phyloP scores from a whole-genome alignment of 1,284 basidiomycete species.

The Ceratobasidium sp. region DNA sequence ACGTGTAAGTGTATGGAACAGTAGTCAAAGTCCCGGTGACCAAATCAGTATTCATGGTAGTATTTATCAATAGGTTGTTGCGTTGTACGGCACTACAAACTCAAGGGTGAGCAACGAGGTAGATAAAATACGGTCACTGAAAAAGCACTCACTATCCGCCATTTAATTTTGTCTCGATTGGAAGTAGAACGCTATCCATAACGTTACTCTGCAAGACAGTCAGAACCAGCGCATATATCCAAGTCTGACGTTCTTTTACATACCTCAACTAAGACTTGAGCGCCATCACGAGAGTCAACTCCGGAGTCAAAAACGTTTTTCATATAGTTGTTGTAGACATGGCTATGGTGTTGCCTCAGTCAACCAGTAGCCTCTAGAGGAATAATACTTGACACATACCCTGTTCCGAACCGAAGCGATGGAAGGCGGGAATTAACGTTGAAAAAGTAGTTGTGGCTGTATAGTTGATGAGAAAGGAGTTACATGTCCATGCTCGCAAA shows the following conservation, averaged over 20 bases:
- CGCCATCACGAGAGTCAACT: constrained; percentile 48
- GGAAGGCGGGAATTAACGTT: constrained; percentile 55
- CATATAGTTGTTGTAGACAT: constrained; percentile 53
- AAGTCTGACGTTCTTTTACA: background rate
- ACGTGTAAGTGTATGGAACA: constrained; percentile 40
- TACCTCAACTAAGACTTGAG: constrained; percentile 48
- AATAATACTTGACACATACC: background rate
- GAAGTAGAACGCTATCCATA: constrained; percentile 21
- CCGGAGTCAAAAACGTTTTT: constrained; percentile 50
- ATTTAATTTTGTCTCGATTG: constrained; percentile 20
- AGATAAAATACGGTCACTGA: background rate
- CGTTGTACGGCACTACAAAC: constrained; percentile 22
- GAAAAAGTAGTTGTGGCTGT: constrained; percentile 47
- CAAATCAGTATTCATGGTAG: constrained; percentile 28
- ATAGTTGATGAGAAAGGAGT: background rate
- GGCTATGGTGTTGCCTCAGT: background rate
- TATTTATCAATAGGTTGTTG: constrained; percentile 38
- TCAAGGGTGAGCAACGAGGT: background rate
- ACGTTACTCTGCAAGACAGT: constrained; percentile 11
- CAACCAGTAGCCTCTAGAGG: background rate
- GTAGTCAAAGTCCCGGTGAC: constrained; percentile 24
- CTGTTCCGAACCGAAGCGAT: constrained; percentile 56
- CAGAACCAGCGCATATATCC: constrained; percentile 15
- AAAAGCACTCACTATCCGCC: constrained; percentile 31
- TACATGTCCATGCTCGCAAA: background rate